phyloP scores from a whole-genome alignment of 352 stramenopile genomes.

The Phytophthora tubulina region DNA sequence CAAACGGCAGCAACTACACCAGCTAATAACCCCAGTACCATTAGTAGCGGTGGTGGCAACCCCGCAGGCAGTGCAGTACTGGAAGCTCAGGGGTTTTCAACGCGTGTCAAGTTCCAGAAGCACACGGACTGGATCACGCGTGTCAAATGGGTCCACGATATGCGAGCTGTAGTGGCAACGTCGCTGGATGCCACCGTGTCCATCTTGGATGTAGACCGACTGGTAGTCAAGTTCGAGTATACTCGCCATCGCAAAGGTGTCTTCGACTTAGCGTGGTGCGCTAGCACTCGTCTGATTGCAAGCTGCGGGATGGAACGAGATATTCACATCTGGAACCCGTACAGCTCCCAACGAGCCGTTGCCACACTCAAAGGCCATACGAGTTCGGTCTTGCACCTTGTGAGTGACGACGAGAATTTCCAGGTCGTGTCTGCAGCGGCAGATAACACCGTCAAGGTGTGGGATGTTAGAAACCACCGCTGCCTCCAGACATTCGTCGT shows the following conservation, averaged over 20 bases:
- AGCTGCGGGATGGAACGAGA: conserved; percentile 88
- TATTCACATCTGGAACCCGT: conserved; percentile 92
- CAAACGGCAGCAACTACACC: conserved; percentile 24
- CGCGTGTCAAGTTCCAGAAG: conserved; percentile 81
- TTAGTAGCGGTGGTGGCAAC: conserved; percentile 39
- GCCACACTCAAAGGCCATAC: conserved; percentile 79
- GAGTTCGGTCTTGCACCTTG: conserved; percentile 78
- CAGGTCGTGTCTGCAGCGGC: conserved; percentile 85
- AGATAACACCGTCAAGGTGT: conserved; percentile 89
- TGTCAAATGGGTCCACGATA: conserved; percentile 87
- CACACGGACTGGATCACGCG: conserved; percentile 88
- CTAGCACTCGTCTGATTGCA: conserved; percentile 76
- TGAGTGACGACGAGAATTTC: conserved; percentile 86
- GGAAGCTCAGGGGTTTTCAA: conserved; percentile 71
- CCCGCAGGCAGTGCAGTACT: conserved; percentile 56
- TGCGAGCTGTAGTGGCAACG: conserved; percentile 81
- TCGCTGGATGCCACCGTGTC: conserved; percentile 84
- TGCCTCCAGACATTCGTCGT: conserved; percentile 86
- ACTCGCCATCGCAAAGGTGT: conserved; percentile 84
- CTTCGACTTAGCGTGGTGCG: conserved; percentile 85
- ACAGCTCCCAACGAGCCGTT: conserved; percentile 84
- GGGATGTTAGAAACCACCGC: conserved; percentile 83
- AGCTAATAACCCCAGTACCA: conserved; percentile 26
- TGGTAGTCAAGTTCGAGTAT: conserved; percentile 87
- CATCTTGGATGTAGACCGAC: conserved; percentile 83